These are phyloP conservation scores for Alnus rubra DNA, from an alignment of 306 rosid species.

Conservation along the genomic window DNA sequence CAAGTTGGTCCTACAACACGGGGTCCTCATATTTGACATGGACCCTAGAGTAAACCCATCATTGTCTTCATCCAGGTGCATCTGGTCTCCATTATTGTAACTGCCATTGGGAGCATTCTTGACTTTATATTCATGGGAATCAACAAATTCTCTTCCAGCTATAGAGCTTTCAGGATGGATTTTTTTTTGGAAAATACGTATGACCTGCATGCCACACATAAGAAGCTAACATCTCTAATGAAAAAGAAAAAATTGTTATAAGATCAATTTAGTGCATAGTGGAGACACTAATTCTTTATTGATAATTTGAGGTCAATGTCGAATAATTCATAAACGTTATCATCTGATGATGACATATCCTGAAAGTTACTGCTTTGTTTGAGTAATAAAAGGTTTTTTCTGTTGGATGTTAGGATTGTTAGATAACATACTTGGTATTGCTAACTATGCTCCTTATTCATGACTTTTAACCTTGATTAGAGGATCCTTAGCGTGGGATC, in stretches of 20 bases:
- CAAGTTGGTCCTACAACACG: slow-evolving; percentile 36
- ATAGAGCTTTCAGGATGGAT: slow-evolving; percentile 62
- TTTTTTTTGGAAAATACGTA: slow-evolving; percentile 66
- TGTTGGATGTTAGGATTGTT: slow-evolving; percentile 18
- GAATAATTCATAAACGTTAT: not conserved
- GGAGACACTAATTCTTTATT: not conserved
- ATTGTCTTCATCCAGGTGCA: slow-evolving; percentile 33
- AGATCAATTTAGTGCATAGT: slow-evolving; percentile 4
- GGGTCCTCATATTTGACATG: slow-evolving; percentile 38
- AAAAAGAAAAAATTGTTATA: not conserved
- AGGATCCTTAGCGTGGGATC: slow-evolving; percentile 1
- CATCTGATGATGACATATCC: slow-evolving; percentile 6
- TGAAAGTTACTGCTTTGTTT: slow-evolving; percentile 10
- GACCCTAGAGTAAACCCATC: slow-evolving; percentile 32
- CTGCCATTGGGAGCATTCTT: slow-evolving; percentile 34
- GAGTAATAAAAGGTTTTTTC: slow-evolving; percentile 4
- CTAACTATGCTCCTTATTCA: not conserved
- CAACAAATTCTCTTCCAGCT: slow-evolving; percentile 32
- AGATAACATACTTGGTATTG: not conserved
- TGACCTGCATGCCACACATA: slow-evolving; percentile 55
- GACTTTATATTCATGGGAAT: slow-evolving; percentile 39
- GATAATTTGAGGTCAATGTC: not conserved
- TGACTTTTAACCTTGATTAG: not conserved
- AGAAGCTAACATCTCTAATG: slow-evolving; percentile 23
- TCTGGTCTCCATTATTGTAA: slow-evolving; percentile 31